Base-by-base conservation (phyloP, 352 stramenopile species). In the Globisporangium carolinianum region DNA sequence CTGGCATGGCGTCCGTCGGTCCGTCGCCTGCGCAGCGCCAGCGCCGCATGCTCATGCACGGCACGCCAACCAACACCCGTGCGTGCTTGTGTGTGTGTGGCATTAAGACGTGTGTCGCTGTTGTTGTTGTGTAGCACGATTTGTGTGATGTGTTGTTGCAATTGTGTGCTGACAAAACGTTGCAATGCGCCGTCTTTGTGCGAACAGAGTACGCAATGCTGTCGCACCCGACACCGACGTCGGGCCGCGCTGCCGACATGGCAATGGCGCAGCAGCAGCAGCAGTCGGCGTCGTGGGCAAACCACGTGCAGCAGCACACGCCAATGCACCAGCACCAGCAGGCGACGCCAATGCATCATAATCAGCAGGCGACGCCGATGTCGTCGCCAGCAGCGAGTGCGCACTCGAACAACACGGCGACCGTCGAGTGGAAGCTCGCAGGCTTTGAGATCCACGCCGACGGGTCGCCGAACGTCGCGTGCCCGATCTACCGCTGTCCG, bases 371-470 rank as follows among this genome's bases (percentile, higher is more conserved):
- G 48, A 60, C 48, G 48, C 52, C 62, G 18, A 60, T 60, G 43
- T 17, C 49, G 41, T 65, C 69, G 5, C 58, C 66, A n/a, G 45
- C 66, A 8, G 61, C 69, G 24, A 65, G 63, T 37, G 52, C 55
- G 3, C 60, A 48, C 15, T 32, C 24, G 24, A 32, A 32, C 24
- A 32, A 32, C 24, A 3, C 24, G 24, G 73, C 65, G 48, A 68
- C 66, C 0, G 62, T 83, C 17, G 84, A 94, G 60, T 94, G 82
- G 82, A 76, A 77, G 39, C 73, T 91, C n/a, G 72, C 69, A 17
- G 84, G 76, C 39, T 94, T 90, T 68, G 81, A 94, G 61, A 89
- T 91, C 39, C 69, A 90, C 52, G 57, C 69, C 0, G 80, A 94
- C 55, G 84, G 84, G 11, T 75, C 76, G 5, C 70, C 78, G 47